Base-by-base conservation (phyloP, 2,329 filamentous ascomycete species). In the Exophiala lecanii-corni region DNA sequence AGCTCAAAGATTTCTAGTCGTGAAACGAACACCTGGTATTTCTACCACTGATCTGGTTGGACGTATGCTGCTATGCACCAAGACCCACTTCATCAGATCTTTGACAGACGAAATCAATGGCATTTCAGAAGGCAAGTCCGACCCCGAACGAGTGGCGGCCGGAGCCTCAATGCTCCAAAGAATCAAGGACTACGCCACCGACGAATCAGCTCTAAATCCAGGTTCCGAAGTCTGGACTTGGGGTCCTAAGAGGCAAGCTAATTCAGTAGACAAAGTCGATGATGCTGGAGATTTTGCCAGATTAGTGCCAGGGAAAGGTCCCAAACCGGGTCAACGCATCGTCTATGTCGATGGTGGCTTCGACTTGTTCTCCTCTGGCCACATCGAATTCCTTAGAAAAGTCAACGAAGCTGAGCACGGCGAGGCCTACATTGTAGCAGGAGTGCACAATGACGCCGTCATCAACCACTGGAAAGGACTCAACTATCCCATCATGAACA, bases 401-500 rank as follows among this genome's bases (percentile, higher is more conserved):
- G 91, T 98, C 2, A 74, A 83, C 6, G 70, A 82, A 51, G 72
- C 76, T 0, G 76, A 79, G 50, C 62, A 69, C 4, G 84, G 84
- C 12, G 74, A 74, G 34, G 84, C 82, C 5, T 97, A 87, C 62
- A 76, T 98, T n/a, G 79, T 97, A 32, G 89, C 88, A 2, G 92
- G 92, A 36, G 82, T 98, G 17, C 92, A 98, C 66, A 86, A 95
- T 58, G 92, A 98, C 63, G 81, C 84, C 52, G 89, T 94, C 47
- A 94, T 98, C 65, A 98, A 98, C 67, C 74, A 84, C 58, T 94
- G 89, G 85, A 97, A 97, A 68, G 91, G 92, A 25, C 76, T 96
- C 57, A 98, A 98, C 69, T 98, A 96, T 62, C 92, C 92, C 18
- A 97, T 98, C 69, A 98, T 98, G 92, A 98, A 97, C 71, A 89